phyloP scores from a whole-genome alignment of 192 early-diverging fungal genomes.

The Podila clonocystis region DNA sequence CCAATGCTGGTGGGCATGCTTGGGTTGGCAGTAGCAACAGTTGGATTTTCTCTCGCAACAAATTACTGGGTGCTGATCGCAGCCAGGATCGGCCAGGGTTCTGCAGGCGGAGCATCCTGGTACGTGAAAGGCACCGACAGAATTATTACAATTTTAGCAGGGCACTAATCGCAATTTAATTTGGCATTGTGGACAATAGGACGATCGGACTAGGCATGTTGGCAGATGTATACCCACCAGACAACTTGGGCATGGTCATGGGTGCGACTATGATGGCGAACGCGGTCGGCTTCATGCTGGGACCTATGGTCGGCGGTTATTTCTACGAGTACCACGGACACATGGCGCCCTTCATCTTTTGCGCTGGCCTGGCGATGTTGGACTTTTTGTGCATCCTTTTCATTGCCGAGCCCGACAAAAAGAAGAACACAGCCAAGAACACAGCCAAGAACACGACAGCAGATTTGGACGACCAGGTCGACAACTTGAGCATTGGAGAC shows the following conservation, averaged over 20 bases:
- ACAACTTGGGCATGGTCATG: slow-evolving; percentile 75
- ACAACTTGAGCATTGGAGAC: slow-evolving; percentile 14
- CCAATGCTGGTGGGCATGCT: slow-evolving; percentile 80
- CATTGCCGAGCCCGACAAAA: slow-evolving; percentile 68
- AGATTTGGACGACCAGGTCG: slow-evolving; percentile 16
- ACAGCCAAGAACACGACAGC: background rate
- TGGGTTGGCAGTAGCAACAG: slow-evolving; percentile 68
- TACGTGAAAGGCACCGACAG: slow-evolving; percentile 8
- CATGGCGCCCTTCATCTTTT: slow-evolving; percentile 75
- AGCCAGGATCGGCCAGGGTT: slow-evolving; percentile 77
- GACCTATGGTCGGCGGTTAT: slow-evolving; percentile 73
- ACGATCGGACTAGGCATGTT: slow-evolving; percentile 77
- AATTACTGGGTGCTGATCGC: slow-evolving; percentile 73
- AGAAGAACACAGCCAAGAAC: slow-evolving; percentile 4
- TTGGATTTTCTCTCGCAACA: slow-evolving; percentile 70
- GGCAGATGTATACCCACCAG: slow-evolving; percentile 72
- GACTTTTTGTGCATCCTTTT: slow-evolving; percentile 71
- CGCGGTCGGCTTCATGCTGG: slow-evolving; percentile 74
- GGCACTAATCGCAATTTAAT: background rate
- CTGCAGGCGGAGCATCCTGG: slow-evolving; percentile 80
- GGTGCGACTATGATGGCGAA: slow-evolving; percentile 74
- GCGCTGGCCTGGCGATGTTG: slow-evolving; percentile 63
- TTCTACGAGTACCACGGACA: slow-evolving; percentile 74
- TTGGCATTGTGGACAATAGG: slow-evolving; percentile 33
- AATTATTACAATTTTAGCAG: too few relatives aligned